Conservation (phyloP, 2,329 filamentous ascomycete species). For the Teratosphaeria epicoccoides region DNA sequence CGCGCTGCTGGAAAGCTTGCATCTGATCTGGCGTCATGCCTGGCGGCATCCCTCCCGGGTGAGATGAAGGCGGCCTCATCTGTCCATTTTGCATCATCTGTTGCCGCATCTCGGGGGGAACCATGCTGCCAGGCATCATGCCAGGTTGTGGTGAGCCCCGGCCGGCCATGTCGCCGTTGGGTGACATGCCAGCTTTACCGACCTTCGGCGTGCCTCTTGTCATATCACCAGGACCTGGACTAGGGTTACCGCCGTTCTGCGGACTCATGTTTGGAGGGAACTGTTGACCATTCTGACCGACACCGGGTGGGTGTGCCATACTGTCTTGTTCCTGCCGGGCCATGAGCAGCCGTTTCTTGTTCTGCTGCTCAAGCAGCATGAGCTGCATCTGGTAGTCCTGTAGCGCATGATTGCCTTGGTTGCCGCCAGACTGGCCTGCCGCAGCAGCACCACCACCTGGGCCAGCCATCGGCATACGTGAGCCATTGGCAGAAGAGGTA, state of each 20-base stretch:
- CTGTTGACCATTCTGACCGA: conserved; percentile 29
- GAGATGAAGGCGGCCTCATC: conserved; percentile 47
- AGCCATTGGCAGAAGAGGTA: neutral
- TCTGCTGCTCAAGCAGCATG: conserved; percentile 78
- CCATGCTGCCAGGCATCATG: conserved; percentile 42
- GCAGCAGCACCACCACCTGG: conserved; percentile 9
- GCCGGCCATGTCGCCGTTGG: conserved; percentile 56
- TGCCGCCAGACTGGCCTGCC: conserved; percentile 28
- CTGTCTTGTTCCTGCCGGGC: conserved; percentile 68
- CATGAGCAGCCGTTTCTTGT: conserved; percentile 78
- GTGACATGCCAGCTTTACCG: conserved; percentile 57
- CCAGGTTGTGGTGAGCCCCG: conserved; percentile 52
- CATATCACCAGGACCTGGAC: conserved; percentile 68
- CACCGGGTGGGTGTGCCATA: conserved; percentile 41
- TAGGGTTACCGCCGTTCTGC: conserved; percentile 56
- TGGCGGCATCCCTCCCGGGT: conserved; percentile 42
- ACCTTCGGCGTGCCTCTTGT: conserved; percentile 68
- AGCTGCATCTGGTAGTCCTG: conserved; percentile 86
- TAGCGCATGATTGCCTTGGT: conserved; percentile 63
- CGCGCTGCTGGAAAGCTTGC: conserved; percentile 28
- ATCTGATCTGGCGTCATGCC: conserved; percentile 9
- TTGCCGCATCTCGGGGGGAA: conserved; percentile 17
- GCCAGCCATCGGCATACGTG: neutral
- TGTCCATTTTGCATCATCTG: conserved; percentile 35
- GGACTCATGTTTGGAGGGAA: conserved; percentile 50